Percentiles rank a stretch among this genome's conserved stretches.
Conservation (phyloP, 257 asterid genomes). For the Petunia secreta region DNA sequence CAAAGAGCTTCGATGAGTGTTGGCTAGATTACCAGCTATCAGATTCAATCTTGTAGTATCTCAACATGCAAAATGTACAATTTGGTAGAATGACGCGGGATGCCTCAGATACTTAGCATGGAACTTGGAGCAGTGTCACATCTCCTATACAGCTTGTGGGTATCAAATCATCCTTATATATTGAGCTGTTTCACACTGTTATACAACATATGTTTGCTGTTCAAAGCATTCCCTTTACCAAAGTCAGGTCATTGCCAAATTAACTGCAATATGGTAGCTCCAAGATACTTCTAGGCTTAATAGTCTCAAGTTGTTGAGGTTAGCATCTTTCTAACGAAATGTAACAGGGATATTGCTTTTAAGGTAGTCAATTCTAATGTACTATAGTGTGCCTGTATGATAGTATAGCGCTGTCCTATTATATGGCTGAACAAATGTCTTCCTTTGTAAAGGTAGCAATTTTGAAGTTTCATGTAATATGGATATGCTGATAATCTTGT, state of each 20-base stretch:
- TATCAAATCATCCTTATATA: neutral
- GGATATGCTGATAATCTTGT: neutral
- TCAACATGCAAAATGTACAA: neutral
- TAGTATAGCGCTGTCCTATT: neutral
- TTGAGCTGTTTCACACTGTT: neutral
- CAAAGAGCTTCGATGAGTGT: slow-evolving; percentile 37
- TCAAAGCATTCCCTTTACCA: neutral
- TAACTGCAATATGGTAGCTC: neutral
- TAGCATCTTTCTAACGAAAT: neutral
- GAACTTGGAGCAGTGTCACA: neutral
- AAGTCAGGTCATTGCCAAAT: neutral
- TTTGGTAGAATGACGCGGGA: neutral
- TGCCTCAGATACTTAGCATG: neutral
- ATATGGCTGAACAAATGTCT: neutral
- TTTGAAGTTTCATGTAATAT: neutral
- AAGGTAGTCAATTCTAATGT: neutral
- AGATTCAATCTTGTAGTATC: neutral
- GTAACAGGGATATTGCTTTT: neutral
- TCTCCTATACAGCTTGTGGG: neutral
- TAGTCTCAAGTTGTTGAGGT: neutral
- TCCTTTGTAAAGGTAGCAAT: neutral
- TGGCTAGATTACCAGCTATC: slow-evolving; percentile 24
- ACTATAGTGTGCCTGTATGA: neutral
- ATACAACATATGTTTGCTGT: neutral
- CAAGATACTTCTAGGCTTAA: neutral